Conservation (phyloP, 2,329 filamentous ascomycete genomes). For the Penicillium sp. region DNA sequence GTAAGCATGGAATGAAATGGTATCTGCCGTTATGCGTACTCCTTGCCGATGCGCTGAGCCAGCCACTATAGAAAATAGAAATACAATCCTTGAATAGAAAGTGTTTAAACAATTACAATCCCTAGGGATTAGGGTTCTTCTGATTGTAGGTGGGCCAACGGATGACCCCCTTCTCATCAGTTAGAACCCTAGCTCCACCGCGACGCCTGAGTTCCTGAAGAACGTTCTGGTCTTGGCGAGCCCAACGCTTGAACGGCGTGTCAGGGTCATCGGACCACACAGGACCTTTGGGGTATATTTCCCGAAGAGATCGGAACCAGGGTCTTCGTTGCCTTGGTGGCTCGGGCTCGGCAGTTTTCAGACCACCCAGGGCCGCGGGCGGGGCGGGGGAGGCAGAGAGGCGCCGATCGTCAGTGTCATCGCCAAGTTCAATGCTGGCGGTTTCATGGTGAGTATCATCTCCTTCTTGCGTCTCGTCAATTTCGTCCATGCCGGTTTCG, state of each 20-base stretch:
- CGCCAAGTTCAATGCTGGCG: conserved; percentile 40
- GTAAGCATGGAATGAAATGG: neutral
- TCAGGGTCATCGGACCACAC: conserved; percentile 35
- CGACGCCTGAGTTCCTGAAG: conserved; percentile 29
- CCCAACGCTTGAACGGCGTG: conserved; percentile 42
- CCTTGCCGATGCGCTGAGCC: neutral
- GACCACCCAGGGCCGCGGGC: neutral
- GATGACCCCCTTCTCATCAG: conserved; percentile 37
- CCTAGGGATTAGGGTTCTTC: neutral
- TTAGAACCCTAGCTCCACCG: conserved; percentile 25
- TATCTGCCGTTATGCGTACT: neutral
- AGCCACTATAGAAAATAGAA: neutral
- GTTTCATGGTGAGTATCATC: conserved; percentile 30
- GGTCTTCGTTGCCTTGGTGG: conserved; percentile 12
- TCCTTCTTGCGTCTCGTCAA: conserved; percentile 13
- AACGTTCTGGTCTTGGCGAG: conserved; percentile 33
- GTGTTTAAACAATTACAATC: neutral
- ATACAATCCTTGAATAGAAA: neutral
- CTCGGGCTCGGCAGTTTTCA: conserved; percentile 7
- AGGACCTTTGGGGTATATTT: conserved; percentile 19
- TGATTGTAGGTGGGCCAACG: conserved; percentile 17
- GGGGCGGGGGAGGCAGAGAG: neutral
- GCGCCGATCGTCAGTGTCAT: conserved; percentile 18
- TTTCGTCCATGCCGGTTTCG: conserved; percentile 1
- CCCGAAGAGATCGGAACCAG: conserved; percentile 33